Base-by-base conservation (phyloP, 1,284 basidiomycete genomes). In the Moniliophthora roreri region DNA sequence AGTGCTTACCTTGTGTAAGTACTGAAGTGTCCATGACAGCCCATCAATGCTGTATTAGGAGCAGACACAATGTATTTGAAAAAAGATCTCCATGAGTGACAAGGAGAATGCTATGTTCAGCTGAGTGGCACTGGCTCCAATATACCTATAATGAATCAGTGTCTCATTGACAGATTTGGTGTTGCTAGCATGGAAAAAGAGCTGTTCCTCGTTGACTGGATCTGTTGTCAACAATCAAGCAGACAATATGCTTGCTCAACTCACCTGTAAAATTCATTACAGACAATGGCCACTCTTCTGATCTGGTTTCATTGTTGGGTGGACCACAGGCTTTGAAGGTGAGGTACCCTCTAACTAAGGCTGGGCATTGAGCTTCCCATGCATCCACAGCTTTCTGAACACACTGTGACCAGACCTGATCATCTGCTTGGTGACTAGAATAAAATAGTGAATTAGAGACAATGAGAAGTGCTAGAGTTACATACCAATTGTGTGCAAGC, bases 111-210 rank as follows among this genome's bases (percentile, higher is more conserved):
- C 53, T 1, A 57, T 21, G 11, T 44, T 28, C 6, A 58, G 60
- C 15, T 20, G n/a, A n/a, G 28, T 32, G 0, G 60, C 54, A 7
- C 54, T 41, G 7, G 40, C 42, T 0, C 57, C 57, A 34, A 60
- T 53, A 40, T 51, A 57, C 5, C 58, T 58, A 42, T 57, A 35
- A 4, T 48, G 52, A 20, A 59, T n/a, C 15, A 60, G 57, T 7
- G 52, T 50, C 15, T 41, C 51, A 40, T 60, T 60, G 38, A 52
- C 18, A 23, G 34, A 16, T 37, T 5, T 18, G 39, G 39, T 9
- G 16, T 21, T 13, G 8, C n/a, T 9, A 37, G 47, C 28, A 20
- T 13, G 34, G 13, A 21, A 32, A 4, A 20, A 18, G 13, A 18
- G 28, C 7, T 11, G 28, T 32, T 32, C 28, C 16, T 2, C 16